Evolutionary conservation across 192 early-diverging fungal genomes (phyloP), one percentile per base, ranked within the genome.

Genomic region (Entophlyctis helioformis): DNA sequence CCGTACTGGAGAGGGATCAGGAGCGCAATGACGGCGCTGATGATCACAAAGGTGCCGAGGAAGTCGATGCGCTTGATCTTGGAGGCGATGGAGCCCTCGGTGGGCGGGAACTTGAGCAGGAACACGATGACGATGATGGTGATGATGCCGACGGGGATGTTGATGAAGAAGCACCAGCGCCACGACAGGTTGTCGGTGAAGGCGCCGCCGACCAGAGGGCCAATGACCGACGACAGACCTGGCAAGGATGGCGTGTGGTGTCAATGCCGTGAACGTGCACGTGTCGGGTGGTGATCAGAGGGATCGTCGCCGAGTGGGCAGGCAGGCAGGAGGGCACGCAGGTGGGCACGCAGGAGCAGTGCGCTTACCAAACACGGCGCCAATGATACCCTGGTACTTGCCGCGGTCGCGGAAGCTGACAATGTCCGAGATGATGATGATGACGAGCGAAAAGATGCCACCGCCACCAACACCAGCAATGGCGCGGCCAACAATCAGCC

Each of bases 371-470:
- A 88, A 84, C 0, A 83, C 80, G 41, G 75, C 80, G 22, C 83
- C 83, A 16, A 87, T 72, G 22, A 91, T 53, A n/a, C 81, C 75
- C 60, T 89, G 80, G 57, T 84, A 91, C 56, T 87, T 90, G 27
- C 86, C 85, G n/a, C 87, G 67, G 46, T 95, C 78, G 25, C 51
- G 34, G 24, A 62, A 48, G 21, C 81, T 72, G 15, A 95, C 80
- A 43, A 97, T 71, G 51, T 95, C 94, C 2, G 87, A 69, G 26
- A 94, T 73, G 33, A 92, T 83, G 34, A 93, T 79, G 29, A 91
- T 69, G 10, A 83, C 80, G 51, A 84, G 54, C 2, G 76, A 57
- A 48, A 86, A 62, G 19, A 91, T 72, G 13, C 85, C 81, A 11
- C 82, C 84, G 21, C 82, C 88, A 28, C 91, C 91, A 39, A 91